Evolutionary conservation across 2,329 filamentous ascomycete genomes (phyloP).

Genomic region (Sporothrix luriei): DNA sequence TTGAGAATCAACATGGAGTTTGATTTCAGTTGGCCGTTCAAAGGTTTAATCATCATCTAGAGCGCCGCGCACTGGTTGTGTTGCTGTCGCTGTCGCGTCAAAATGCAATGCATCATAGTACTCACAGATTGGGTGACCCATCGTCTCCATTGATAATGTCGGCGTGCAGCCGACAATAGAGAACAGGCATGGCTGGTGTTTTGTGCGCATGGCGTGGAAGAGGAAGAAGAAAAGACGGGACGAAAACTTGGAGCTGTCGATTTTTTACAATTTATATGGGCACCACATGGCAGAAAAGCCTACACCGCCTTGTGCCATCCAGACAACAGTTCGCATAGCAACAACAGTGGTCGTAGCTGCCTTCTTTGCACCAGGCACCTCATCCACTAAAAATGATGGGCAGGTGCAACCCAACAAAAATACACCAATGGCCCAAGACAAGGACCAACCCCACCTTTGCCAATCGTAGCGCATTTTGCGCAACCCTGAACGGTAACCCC

Average conservation of each 20-base stretch:
- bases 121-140: conserved; percentile 26
- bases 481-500: conserved; percentile 1
- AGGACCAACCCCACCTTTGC: neutral
- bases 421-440: neutral
- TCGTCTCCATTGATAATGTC: conserved; percentile 13
- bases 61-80: conserved; percentile 30
- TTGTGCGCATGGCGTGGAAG: neutral
- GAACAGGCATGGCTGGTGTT: neutral
- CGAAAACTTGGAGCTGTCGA: neutral
- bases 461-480: conserved; percentile 19
- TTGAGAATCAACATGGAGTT: conserved; percentile 56
- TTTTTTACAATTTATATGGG: conserved; percentile 23
- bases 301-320: conserved; percentile 27
- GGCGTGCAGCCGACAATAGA: neutral
- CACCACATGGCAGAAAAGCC: conserved; percentile 12
- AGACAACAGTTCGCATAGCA: conserved; percentile 2
- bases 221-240: neutral
- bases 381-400: conserved; percentile 20
- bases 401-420: conserved; percentile 15
- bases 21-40: conserved; percentile 68
- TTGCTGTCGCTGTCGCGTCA: neutral
- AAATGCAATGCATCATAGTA: conserved; percentile 31
- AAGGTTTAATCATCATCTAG: conserved; percentile 59
- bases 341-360: neutral
- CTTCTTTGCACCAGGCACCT: neutral